These are phyloP conservation scores for Ziziphus jujuba DNA, from an alignment of 306 rosid genomes.

Conservation along the genomic window DNA sequence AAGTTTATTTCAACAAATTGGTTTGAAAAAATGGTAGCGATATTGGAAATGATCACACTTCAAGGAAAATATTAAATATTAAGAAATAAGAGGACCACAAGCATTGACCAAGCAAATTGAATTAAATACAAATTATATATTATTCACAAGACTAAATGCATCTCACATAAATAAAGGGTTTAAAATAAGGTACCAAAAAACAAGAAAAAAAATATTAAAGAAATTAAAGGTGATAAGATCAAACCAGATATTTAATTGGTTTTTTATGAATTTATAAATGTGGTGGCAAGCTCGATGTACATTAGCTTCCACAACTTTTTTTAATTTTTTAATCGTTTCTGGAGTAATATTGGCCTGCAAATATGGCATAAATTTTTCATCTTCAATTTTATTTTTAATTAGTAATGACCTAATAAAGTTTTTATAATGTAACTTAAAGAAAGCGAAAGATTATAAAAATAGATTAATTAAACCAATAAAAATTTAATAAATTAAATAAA, in stretches of 20 bases:
- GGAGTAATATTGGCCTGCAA: constrained; percentile 30
- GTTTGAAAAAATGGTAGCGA: constrained; percentile 21
- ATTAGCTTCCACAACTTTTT: constrained; percentile 39
- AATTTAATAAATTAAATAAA: constrained; percentile 5
- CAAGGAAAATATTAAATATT: not conserved
- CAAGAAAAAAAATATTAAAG: constrained; percentile 24
- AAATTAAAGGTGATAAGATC: constrained; percentile 45
- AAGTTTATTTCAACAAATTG: constrained; percentile 10
- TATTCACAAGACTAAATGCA: constrained; percentile 28
- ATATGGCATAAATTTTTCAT: constrained; percentile 26
- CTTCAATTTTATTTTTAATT: constrained; percentile 16
- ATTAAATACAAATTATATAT: constrained; percentile 21
- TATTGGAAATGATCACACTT: constrained; percentile 24
- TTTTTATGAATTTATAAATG: constrained; percentile 23
- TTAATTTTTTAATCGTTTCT: constrained; percentile 21
- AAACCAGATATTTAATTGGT: constrained; percentile 24
- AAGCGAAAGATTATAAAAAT: constrained; percentile 25
- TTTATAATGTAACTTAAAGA: constrained; percentile 17
- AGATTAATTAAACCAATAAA: constrained; percentile 1
- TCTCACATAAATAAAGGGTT: constrained; percentile 29
- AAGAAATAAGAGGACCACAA: constrained; percentile 28
- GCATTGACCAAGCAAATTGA: constrained; percentile 43
- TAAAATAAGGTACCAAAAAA: constrained; percentile 28
- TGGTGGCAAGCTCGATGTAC: constrained; percentile 54
- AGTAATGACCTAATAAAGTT: constrained; percentile 13